Evolutionary conservation across 2,329 filamentous ascomycete genomes (phyloP).

Genomic region (Trichoderma sp.): DNA sequence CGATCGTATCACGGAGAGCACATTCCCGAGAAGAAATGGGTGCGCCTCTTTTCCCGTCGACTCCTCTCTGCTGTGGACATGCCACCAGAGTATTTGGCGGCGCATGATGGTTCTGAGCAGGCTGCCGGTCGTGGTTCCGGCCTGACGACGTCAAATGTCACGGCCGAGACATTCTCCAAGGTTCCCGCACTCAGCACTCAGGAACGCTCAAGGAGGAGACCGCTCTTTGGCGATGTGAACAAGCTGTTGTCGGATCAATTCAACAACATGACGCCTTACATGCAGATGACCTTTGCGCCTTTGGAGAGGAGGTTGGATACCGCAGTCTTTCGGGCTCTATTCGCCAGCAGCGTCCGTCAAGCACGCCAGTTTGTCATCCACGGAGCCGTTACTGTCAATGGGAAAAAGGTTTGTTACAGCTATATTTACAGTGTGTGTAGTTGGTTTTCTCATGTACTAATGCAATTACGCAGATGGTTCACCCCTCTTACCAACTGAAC

Average conservation of each 20-base stretch:
- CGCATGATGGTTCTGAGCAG: constrained; percentile 76
- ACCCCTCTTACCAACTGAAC: constrained; percentile 90
- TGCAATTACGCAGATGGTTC: constrained; percentile 66
- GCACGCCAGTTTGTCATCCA: constrained; percentile 93
- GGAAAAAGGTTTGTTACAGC: constrained; percentile 69
- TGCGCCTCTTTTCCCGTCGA: constrained; percentile 83
- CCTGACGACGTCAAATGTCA: constrained; percentile 35
- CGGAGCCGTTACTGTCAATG: constrained; percentile 92
- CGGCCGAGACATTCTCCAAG: constrained; percentile 36
- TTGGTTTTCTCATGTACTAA: constrained; percentile 4
- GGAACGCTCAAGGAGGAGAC: constrained; percentile 22
- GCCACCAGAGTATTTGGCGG: constrained; percentile 74
- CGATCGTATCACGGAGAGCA: constrained; percentile 94
- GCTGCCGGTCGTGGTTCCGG: constrained; percentile 83
- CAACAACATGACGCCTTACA: constrained; percentile 70
- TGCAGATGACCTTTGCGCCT: constrained; percentile 93
- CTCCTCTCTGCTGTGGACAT: constrained; percentile 83
- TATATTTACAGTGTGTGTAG: not conserved
- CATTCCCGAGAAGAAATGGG: constrained; percentile 89
- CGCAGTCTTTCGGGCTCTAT: constrained; percentile 90
- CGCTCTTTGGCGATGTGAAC: constrained; percentile 33
- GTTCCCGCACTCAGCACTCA: constrained; percentile 26
- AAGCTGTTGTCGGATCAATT: constrained; percentile 34
- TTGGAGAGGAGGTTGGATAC: constrained; percentile 88
- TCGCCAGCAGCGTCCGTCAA: constrained; percentile 89